Base-by-base conservation (phyloP, 2,329 filamentous ascomycete species). In the Calonectria hawksworthii region DNA sequence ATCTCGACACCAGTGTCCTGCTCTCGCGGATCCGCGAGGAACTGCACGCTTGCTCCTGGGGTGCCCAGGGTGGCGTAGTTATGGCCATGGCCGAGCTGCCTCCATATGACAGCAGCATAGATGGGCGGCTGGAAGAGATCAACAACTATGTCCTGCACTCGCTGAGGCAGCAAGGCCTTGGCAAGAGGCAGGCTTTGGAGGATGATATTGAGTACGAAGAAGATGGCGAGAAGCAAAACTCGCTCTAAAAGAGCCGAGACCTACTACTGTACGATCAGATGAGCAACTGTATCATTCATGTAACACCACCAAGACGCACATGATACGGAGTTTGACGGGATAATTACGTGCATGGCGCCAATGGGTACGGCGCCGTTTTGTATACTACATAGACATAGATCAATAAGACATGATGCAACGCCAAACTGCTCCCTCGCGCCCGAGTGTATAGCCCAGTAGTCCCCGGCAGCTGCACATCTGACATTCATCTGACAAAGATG, bases 1-100 rank as follows among this genome's bases (percentile, higher is more conserved):
- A 94, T 77, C 75, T 82, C 7, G 80, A 83, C 18, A 80, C 81
- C 11, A 72, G 75, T 21, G 72, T 59, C 1, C 67, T 86, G 11
- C 74, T 86, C 18, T 63, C 67, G 9, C 77, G 75, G 56, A 84
- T 86, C n/a, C 79, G 81, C 1, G 75, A 83, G 4, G 80, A 86
- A 30, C 41, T 86, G 28, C 82, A 85, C 10, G 81, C 79, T 1
- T 86, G 85, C 56, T 78, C 83, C 0, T 83, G 83, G 81, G 85
- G 85, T 18, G 80, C 80, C 0, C 85, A 86, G 73, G 85, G 85
- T 0, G 80, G 80, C 1, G 85, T 86, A 73, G 85, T 85, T 26
- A 84, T 83, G 83, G 84, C 83, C 54, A 83, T 86, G 80, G 84
- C 85, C 80, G 82, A 86, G 38, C 76, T 80, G 21, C 80, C 84